Evolutionary conservation across 2,329 filamentous ascomycete species (phyloP).

Genomic region (Epichloe aotearoae): DNA sequence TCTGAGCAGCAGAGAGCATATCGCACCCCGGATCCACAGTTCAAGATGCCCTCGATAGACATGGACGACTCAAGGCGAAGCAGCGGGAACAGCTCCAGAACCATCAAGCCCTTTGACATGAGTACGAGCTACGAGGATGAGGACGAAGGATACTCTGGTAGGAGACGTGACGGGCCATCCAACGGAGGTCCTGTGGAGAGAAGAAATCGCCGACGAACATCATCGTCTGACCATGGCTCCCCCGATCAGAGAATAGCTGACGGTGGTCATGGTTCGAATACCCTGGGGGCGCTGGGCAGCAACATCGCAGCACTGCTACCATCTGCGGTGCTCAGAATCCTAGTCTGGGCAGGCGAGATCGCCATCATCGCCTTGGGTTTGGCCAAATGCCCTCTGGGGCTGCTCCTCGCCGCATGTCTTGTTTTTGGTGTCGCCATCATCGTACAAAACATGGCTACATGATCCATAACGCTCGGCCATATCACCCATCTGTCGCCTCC

Average conservation of each 20-base stretch:
- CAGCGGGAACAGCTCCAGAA: constrained; percentile 17
- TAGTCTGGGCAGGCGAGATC: constrained; percentile 41
- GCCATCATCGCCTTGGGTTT: constrained; percentile 45
- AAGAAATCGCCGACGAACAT: constrained; percentile 7
- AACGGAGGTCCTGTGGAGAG: constrained; percentile 14
- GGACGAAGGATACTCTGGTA: constrained; percentile 16
- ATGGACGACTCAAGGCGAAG: constrained; percentile 24
- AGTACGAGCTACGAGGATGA: constrained; percentile 12
- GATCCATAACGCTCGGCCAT: constrained; percentile 46
- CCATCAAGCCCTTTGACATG: constrained; percentile 16
- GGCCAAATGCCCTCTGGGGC: constrained; percentile 50
- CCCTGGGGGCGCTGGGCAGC: constrained; percentile 13
- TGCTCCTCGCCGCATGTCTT: constrained; percentile 48
- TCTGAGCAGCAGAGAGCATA: constrained; percentile 12
- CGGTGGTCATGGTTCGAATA: constrained; percentile 4
- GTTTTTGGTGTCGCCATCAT: constrained; percentile 45
- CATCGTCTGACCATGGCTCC: constrained; percentile 6
- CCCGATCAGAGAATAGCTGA: constrained; percentile 9
- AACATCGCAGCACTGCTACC: constrained; percentile 24
- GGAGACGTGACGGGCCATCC: constrained; percentile 12
- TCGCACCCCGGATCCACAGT: constrained; percentile 34
- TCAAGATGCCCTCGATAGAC: constrained; percentile 39
- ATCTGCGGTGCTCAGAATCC: constrained; percentile 23
- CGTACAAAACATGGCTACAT: constrained; percentile 47
- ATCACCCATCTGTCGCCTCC: constrained; percentile 57